A percentile compares a stretch with the other conserved stretches of the same genome.
These are phyloP conservation scores for Lophium mytilinum DNA, from an alignment of 495 filamentous ascomycete genomes.

Conservation along the genomic window DNA sequence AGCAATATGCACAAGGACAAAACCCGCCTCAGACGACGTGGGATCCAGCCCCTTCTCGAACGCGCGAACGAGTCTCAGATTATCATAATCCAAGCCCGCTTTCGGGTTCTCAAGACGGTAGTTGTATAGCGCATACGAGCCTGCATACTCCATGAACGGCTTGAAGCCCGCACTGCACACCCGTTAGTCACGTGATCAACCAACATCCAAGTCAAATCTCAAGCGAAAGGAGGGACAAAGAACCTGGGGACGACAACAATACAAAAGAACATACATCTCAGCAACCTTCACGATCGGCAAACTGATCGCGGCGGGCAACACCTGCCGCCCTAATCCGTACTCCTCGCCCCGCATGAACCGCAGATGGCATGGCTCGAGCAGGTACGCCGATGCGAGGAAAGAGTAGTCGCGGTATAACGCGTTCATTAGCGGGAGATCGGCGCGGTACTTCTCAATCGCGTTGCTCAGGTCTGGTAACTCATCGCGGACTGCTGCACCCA, in stretches of 20 bases:
- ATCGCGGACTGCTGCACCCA: conserved; percentile 58
- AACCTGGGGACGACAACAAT: background rate
- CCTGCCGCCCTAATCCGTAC: conserved; percentile 67
- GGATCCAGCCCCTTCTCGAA: conserved; percentile 84
- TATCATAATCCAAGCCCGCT: conserved; percentile 60
- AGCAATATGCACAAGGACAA: conserved; percentile 50
- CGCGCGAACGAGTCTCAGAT: conserved; percentile 76
- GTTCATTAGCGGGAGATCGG: conserved; percentile 66
- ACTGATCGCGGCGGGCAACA: conserved; percentile 61
- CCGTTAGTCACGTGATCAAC: conserved; percentile 24
- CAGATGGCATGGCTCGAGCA: conserved; percentile 90
- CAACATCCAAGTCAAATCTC: conserved; percentile 41
- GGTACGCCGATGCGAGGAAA: conserved; percentile 78
- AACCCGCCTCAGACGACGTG: conserved; percentile 81
- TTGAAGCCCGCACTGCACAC: conserved; percentile 53
- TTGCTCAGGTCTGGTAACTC: conserved; percentile 68
- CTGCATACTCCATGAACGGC: conserved; percentile 94
- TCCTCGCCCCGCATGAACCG: conserved; percentile 54
- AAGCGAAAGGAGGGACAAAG: background rate
- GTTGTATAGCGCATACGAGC: conserved; percentile 86
- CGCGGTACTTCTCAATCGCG: conserved; percentile 58
- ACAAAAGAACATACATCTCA: conserved; percentile 54
- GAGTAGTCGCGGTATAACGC: conserved; percentile 85
- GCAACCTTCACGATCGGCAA: conserved; percentile 70
- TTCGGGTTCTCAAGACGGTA: conserved; percentile 62